Evolutionary conservation across 768 basidiomycete species (phyloP).

Genomic region (Strobilomyces confusus): DNA sequence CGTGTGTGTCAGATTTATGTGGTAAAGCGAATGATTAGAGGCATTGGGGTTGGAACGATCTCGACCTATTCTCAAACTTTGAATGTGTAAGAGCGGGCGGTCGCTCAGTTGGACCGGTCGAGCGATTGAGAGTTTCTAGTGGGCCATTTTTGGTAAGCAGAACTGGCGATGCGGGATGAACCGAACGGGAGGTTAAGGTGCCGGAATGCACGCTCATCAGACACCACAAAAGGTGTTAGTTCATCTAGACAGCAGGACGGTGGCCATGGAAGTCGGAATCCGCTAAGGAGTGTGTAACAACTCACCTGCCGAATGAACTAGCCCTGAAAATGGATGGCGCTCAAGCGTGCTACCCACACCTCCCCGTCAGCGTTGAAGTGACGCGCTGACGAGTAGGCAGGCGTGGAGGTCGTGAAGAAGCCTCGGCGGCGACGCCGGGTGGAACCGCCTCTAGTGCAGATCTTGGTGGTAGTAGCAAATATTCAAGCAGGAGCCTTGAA

Average conservation of each 20-base stretch:
- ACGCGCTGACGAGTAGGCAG: conserved; percentile 73
- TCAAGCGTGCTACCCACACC: conserved; percentile 84
- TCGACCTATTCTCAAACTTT: conserved; percentile 80
- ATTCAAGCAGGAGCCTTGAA: conserved; percentile 83
- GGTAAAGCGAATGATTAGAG: conserved; percentile 90
- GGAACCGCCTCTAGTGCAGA: conserved; percentile 80
- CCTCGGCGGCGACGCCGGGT: conserved; percentile 71
- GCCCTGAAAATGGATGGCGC: conserved; percentile 90
- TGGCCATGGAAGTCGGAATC: conserved; percentile 85
- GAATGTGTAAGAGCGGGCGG: conserved; percentile 57
- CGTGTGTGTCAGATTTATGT: conserved; percentile 20
- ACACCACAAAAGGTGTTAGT: conserved; percentile 85
- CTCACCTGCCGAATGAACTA: conserved; percentile 89
- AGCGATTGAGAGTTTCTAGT: conserved; percentile 68
- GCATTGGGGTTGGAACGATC: conserved; percentile 85
- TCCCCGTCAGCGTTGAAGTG: conserved; percentile 71
- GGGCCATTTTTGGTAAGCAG: conserved; percentile 73
- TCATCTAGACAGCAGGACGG: conserved; percentile 86
- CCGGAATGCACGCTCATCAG: conserved; percentile 80
- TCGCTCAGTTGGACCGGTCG: conserved; percentile 47
- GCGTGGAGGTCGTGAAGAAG: conserved; percentile 79
- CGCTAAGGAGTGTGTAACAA: conserved; percentile 87
- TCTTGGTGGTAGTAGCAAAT: conserved; percentile 89
- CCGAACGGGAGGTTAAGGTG: conserved; percentile 74
- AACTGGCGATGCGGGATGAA: conserved; percentile 72